Percentiles rank a stretch among this genome's conserved stretches.
These are phyloP conservation scores for Ophiocordyceps camponoti-saundersi DNA, from an alignment of 2,329 filamentous ascomycete species.

Conservation along the genomic window DNA sequence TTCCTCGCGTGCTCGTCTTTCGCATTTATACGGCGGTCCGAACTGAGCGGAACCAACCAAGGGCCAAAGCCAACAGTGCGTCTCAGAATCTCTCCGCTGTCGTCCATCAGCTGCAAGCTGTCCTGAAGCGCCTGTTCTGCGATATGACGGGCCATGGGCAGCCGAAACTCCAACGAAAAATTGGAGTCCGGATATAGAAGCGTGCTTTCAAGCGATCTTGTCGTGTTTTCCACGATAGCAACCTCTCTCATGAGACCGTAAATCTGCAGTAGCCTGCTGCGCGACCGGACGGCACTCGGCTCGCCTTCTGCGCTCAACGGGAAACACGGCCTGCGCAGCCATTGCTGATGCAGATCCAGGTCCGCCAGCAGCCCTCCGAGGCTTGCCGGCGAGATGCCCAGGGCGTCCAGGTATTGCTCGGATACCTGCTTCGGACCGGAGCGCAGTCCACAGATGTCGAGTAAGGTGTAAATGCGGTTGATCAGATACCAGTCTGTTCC, in stretches of 20 bases:
- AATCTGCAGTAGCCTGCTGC: conserved; percentile 14
- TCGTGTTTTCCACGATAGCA: conserved; percentile 10
- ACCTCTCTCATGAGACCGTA: conserved; percentile 18
- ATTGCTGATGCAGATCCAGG: conserved; percentile 1
- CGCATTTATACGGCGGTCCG: neutral
- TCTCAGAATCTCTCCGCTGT: conserved; percentile 4
- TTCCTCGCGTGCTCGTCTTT: neutral
- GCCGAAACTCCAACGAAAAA: conserved; percentile 11
- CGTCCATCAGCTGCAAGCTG: conserved; percentile 8
- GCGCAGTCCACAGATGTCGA: conserved; percentile 19
- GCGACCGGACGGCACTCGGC: conserved; percentile 2
- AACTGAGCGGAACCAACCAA: neutral
- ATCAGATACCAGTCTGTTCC: conserved; percentile 10
- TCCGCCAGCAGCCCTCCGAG: conserved; percentile 1
- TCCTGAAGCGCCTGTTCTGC: conserved; percentile 6
- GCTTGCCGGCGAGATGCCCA: neutral
- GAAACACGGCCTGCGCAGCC: neutral
- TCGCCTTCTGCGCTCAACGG: neutral
- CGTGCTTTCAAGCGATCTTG: conserved; percentile 16
- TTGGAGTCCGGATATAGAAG: conserved; percentile 15
- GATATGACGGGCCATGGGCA: conserved; percentile 12
- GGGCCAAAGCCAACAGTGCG: neutral
- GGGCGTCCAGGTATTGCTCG: conserved; percentile 12
- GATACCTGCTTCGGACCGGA: conserved; percentile 2
- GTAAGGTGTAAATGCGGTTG: conserved; percentile 14